These are phyloP conservation scores for Crithidia acanthocephali DNA, from an alignment of 208 protist genomes.

Conservation along the genomic window DNA sequence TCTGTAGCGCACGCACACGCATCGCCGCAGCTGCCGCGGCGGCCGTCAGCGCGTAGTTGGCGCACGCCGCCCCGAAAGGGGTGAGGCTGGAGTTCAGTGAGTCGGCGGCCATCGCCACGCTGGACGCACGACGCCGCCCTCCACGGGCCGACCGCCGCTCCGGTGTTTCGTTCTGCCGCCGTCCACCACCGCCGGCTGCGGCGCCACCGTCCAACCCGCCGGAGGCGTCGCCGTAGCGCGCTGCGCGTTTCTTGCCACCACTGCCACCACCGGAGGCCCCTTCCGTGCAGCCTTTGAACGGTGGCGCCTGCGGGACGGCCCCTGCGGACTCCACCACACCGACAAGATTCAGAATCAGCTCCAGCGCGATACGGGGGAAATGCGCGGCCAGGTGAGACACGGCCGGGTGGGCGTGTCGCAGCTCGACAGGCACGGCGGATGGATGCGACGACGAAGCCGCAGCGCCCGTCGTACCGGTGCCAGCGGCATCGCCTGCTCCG, in stretches of 20 bases:
- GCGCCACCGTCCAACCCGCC: neutral
- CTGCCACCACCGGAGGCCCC: no score
- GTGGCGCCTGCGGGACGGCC: slow-evolving; percentile 6
- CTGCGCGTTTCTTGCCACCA: neutral
- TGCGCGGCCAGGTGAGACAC: slow-evolving; percentile 35
- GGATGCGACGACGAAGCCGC: neutral
- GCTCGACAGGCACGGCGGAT: neutral
- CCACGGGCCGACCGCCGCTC: slow-evolving; percentile 3
- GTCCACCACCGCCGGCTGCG: neutral
- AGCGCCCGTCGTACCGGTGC: neutral
- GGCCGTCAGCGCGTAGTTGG: neutral
- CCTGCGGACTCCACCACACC: slow-evolving; percentile 19
- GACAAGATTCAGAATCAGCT: slow-evolving; percentile 20
- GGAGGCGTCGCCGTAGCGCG: neutral
- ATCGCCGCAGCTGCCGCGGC: neutral
- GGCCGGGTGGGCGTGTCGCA: slow-evolving; percentile 32
- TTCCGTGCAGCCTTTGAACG: neutral
- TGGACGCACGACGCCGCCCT: slow-evolving; percentile 9
- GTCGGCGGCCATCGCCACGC: neutral
- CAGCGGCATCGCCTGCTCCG: neutral
- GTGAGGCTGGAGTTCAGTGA: neutral
- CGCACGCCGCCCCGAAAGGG: neutral
- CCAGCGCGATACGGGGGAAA: slow-evolving; percentile 36
- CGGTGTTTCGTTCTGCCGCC: slow-evolving; percentile 5
- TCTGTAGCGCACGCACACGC: slow-evolving; percentile 9